Percentiles rank a stretch among this genome's conserved stretches.
Evolutionary conservation across 148 eudicot genomes (phyloP).

Genomic region (Amaranthus palmeri): DNA sequence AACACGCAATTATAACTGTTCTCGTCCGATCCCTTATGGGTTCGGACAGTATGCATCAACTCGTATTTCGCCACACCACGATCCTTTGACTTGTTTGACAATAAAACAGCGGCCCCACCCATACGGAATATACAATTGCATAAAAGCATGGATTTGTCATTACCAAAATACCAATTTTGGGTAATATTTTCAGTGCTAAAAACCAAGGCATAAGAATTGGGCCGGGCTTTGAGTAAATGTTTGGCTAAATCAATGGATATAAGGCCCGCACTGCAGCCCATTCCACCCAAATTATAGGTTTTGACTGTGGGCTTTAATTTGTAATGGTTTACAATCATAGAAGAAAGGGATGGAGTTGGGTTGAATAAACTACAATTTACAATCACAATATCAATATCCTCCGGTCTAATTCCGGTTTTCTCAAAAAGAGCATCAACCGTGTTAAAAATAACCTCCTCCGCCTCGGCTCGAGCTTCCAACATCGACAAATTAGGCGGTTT

Average conservation of each 20-base stretch:
- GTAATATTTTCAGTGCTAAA: slow-evolving; percentile 75
- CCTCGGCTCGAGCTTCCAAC: slow-evolving; percentile 54
- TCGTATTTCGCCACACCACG: slow-evolving; percentile 51
- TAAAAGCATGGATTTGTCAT: slow-evolving; percentile 71
- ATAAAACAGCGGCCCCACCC: slow-evolving; percentile 77
- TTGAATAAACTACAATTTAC: slow-evolving; percentile 81
- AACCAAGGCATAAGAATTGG: slow-evolving; percentile 53
- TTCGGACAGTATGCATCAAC: slow-evolving; percentile 67
- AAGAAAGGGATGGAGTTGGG: slow-evolving; percentile 73
- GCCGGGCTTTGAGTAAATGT: slow-evolving; percentile 51
- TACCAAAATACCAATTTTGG: slow-evolving; percentile 76
- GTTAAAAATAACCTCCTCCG: slow-evolving; percentile 58
- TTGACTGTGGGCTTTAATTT: slow-evolving; percentile 56
- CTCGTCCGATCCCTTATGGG: slow-evolving; percentile 71
- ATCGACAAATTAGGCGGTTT: slow-evolving; percentile 41
- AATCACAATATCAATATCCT: slow-evolving; percentile 58
- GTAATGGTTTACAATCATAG: slow-evolving; percentile 85
- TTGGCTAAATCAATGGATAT: slow-evolving; percentile 73
- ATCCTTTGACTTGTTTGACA: slow-evolving; percentile 54
- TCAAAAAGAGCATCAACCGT: slow-evolving; percentile 53
- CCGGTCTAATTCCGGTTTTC: slow-evolving; percentile 46
- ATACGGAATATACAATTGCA: slow-evolving; percentile 77
- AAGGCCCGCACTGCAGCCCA: slow-evolving; percentile 84
- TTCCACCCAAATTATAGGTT: slow-evolving; percentile 64
- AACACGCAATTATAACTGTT: slow-evolving; percentile 65